Conservation (phyloP, 345 rosid species). For the Melastoma malabathricum region DNA sequence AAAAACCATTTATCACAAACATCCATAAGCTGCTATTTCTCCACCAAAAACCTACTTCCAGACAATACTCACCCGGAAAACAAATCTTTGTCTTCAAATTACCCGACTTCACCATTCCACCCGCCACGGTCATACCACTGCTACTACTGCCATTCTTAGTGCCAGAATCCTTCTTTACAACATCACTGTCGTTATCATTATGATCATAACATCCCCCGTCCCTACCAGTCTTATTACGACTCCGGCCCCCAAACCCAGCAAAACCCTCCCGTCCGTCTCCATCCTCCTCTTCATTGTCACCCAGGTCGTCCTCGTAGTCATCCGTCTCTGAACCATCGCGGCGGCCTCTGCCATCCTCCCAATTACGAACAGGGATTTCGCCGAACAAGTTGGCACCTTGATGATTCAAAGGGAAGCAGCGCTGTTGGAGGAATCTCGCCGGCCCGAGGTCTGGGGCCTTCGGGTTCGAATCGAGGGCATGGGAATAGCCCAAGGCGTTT, state of each 20-base stretch:
- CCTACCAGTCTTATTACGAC: background rate
- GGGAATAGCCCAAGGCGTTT: constrained; percentile 25
- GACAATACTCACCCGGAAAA: background rate
- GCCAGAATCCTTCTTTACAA: background rate
- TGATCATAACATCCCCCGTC: background rate
- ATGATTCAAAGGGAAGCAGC: constrained; percentile 20
- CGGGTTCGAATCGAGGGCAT: constrained; percentile 18
- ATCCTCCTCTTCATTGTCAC: constrained; percentile 12
- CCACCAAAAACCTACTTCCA: background rate
- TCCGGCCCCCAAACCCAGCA: constrained; percentile 2
- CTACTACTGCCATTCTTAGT: background rate
- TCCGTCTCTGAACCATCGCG: constrained; percentile 34
- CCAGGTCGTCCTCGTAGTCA: constrained; percentile 28
- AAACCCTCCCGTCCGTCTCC: constrained; percentile 1
- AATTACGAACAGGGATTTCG: constrained; percentile 9
- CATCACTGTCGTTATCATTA: background rate
- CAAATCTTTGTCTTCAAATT: constrained; percentile 5
- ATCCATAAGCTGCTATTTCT: background rate
- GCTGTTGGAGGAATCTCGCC: constrained; percentile 33
- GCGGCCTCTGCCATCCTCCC: constrained; percentile 20
- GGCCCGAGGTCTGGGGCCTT: constrained; percentile 36
- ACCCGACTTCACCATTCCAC: constrained; percentile 2
- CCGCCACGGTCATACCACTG: background rate
- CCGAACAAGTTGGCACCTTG: constrained; percentile 9
- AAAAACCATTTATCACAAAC: background rate